Percentiles rank a stretch among this genome's conserved stretches.
Conservation (phyloP, 2,329 filamentous ascomycete species). For the Fusarium sambucinum region DNA sequence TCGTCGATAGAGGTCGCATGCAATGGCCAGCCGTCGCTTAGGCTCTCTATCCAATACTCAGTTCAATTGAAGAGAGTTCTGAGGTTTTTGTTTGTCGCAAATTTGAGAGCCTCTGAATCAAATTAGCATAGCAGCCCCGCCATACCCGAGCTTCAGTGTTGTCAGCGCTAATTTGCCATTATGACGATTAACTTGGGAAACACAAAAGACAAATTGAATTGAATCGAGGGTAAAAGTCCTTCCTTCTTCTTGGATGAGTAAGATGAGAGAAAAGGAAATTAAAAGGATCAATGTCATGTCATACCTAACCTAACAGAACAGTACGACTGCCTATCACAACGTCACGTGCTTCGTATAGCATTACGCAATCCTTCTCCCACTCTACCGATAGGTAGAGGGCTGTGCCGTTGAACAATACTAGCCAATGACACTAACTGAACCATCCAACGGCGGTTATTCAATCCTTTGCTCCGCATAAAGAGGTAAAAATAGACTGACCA, state of each 20-base stretch:
- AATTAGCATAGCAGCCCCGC: neutral
- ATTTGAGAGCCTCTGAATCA: slow-evolving; percentile 1
- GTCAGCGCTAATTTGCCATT: neutral
- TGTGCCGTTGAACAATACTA: neutral
- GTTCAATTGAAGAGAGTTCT: neutral
- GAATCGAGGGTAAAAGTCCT: no score
- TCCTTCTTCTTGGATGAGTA: no score
- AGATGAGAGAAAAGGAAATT: neutral
- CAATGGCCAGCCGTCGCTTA: neutral
- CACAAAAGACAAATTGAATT: neutral
- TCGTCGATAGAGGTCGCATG: no score
- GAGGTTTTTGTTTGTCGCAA: slow-evolving; percentile 3
- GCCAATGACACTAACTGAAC: neutral
- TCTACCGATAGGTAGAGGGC: neutral
- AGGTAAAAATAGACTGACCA: no score
- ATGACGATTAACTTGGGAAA: neutral
- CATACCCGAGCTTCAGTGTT: neutral
- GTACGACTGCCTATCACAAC: neutral
- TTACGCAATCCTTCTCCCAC: slow-evolving; percentile 36
- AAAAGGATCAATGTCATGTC: slow-evolving; percentile 8
- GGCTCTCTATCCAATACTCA: neutral
- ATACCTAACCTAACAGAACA: neutral
- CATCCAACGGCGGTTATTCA: neutral
- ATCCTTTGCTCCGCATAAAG: no score
- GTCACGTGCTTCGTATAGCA: slow-evolving; percentile 29